phyloP scores from a whole-genome alignment of 352 stramenopile genomes.

The Phytophthora gonapodyides region DNA sequence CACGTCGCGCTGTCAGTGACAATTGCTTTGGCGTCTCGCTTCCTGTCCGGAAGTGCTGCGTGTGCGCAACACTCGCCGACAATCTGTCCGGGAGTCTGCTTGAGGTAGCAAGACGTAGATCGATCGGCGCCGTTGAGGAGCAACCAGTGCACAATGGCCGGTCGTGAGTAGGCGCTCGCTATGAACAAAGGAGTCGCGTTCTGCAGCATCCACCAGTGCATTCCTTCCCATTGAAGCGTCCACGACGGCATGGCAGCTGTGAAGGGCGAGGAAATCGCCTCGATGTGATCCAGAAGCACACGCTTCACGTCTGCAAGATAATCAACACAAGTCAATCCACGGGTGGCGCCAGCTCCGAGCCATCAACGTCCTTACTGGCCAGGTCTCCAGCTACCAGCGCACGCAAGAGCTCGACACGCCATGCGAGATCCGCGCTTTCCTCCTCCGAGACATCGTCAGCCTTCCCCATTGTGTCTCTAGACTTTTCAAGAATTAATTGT shows the following conservation, averaged over 20 bases:
- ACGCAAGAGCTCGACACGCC: slow-evolving; percentile 41
- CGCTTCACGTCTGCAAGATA: slow-evolving; percentile 36
- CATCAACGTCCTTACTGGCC: slow-evolving; percentile 13
- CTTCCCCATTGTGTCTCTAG: slow-evolving; percentile 11
- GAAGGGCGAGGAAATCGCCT: slow-evolving; percentile 58
- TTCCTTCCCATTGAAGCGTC: slow-evolving; percentile 69
- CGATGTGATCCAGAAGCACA: slow-evolving; percentile 48
- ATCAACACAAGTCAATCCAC: not conserved
- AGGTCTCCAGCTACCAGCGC: slow-evolving; percentile 39
- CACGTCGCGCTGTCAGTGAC: slow-evolving; percentile 47
- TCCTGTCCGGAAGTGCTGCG: slow-evolving; percentile 15
- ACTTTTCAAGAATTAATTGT: no score
- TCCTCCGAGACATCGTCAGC: slow-evolving; percentile 24
- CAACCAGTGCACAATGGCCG: slow-evolving; percentile 58
- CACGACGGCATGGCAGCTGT: slow-evolving; percentile 55
- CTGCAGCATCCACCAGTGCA: slow-evolving; percentile 79
- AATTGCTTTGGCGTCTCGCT: slow-evolving; percentile 16
- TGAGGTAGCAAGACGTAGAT: slow-evolving; percentile 52
- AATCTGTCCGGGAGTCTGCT: slow-evolving; percentile 49
- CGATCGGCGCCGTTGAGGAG: slow-evolving; percentile 64
- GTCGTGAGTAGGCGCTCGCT: slow-evolving; percentile 58
- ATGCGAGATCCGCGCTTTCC: slow-evolving; percentile 23
- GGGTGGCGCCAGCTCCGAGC: not conserved
- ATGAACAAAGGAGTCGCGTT: slow-evolving; percentile 70
- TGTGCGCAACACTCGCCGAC: slow-evolving; percentile 64